Evolutionary conservation across 208 protist species (phyloP).

Genomic region (Trichomonas tenax): DNA sequence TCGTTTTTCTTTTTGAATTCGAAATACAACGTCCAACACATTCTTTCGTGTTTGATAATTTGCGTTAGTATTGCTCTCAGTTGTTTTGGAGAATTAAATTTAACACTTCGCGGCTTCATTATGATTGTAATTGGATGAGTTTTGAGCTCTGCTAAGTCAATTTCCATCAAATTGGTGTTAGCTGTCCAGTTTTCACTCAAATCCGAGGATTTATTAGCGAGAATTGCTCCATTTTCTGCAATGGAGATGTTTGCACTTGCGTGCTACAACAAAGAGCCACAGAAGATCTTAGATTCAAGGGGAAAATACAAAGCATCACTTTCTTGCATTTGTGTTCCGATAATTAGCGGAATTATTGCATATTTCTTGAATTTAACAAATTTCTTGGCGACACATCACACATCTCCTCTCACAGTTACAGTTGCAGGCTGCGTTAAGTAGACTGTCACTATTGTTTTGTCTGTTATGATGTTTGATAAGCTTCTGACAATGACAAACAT

Average conservation of each 20-base stretch:
- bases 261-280: not conserved
- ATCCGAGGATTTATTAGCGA: not conserved
- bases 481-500: not conserved
- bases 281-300: not conserved
- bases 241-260: not conserved
- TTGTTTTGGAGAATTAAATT: not conserved
- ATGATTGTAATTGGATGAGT: not conserved
- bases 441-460: not conserved
- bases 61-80: not conserved
- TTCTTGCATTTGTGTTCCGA: not conserved
- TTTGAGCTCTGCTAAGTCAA: not conserved
- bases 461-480: conserved; percentile 15
- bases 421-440: not conserved
- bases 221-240: not conserved
- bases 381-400: not conserved
- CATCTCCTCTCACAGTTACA: not conserved
- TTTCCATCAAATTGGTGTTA: not conserved
- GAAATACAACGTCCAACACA: not conserved
- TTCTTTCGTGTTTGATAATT: not conserved
- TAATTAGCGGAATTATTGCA: not conserved
- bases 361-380: conserved; percentile 4
- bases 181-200: not conserved
- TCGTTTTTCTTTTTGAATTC: not conserved
- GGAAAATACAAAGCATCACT: not conserved
- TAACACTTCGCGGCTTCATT: not conserved